Percentiles rank a stretch among this genome's conserved stretches.
Conservation (phyloP, 495 filamentous ascomycete genomes). For the Chaetomidium leptoderma region DNA sequence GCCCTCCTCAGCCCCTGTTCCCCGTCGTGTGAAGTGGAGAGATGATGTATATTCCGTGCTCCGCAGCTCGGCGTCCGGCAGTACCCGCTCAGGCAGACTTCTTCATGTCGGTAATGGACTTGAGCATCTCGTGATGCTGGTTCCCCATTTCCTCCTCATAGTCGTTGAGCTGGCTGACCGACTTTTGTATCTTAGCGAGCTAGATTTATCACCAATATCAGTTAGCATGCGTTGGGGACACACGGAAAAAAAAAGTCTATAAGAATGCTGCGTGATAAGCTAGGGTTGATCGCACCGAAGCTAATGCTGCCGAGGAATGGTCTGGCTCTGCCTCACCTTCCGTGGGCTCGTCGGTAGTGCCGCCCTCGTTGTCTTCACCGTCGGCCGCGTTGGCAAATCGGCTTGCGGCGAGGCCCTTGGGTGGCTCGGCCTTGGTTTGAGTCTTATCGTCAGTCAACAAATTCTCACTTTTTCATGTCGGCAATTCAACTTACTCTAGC, state of each 20-base stretch:
- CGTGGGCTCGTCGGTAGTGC: constrained; percentile 26
- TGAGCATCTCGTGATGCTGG: constrained; percentile 43
- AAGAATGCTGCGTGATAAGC: constrained; percentile 13
- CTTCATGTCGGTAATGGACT: constrained; percentile 38
- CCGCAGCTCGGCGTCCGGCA: neutral
- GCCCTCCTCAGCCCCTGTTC: neutral
- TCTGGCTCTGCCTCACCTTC: constrained; percentile 53
- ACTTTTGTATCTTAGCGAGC: constrained; percentile 47
- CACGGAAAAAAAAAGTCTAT: neutral
- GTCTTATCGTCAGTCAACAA: neutral
- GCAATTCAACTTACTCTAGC: constrained; percentile 38
- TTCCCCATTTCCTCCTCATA: constrained; percentile 47
- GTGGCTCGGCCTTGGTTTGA: constrained; percentile 31
- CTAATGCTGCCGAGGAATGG: constrained; percentile 52
- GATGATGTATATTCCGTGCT: too few species aligned
- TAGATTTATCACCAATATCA: too few species aligned
- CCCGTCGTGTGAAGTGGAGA: too few species aligned
- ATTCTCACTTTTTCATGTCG: neutral
- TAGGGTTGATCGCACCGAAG: constrained; percentile 50
- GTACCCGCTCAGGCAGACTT: neutral
- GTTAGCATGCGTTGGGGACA: too few species aligned
- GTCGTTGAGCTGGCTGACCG: constrained; percentile 42
- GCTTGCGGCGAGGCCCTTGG: constrained; percentile 44
- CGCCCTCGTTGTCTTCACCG: constrained; percentile 22
- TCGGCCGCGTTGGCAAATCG: constrained; percentile 37